These are phyloP conservation scores for Verticillium isaacii DNA, from an alignment of 2,329 filamentous ascomycete species.

Conservation along the genomic window DNA sequence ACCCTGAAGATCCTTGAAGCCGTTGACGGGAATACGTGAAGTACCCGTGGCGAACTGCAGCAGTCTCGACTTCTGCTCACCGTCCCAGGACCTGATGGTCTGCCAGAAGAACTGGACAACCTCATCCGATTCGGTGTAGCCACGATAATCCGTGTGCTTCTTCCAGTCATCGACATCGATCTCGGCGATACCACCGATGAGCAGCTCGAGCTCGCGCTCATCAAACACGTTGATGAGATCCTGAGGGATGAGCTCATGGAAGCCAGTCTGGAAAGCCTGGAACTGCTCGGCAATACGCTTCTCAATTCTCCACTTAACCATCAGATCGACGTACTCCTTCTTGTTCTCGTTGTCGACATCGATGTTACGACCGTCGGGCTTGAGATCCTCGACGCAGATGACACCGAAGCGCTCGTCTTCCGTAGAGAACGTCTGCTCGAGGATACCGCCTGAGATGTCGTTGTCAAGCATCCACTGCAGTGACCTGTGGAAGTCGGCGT, in stretches of 20 bases:
- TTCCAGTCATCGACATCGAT: constrained; percentile 99
- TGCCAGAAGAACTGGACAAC: constrained; percentile 99
- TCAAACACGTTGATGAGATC: constrained; percentile 98
- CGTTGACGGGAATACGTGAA: constrained; percentile 96
- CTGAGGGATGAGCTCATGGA: constrained; percentile 94
- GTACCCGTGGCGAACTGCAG: constrained; percentile 97
- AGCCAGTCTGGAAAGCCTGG: constrained; percentile 94
- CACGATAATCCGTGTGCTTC: constrained; percentile 99
- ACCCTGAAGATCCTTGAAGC: constrained; percentile 97
- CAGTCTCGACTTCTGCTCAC: constrained; percentile 94
- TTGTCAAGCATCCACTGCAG: constrained; percentile 98
- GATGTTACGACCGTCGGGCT: constrained; percentile 83
- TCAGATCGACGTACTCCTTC: constrained; percentile 95
- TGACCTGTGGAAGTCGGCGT: constrained; percentile 95
- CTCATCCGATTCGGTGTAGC: constrained; percentile 95
- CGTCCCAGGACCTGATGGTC: constrained; percentile 93
- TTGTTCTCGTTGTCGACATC: constrained; percentile 99
- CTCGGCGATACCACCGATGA: constrained; percentile 99
- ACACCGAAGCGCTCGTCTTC: constrained; percentile 98
- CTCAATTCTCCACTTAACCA: constrained; percentile 99
- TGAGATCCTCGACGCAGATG: constrained; percentile 88
- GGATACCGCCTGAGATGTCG: constrained; percentile 83
- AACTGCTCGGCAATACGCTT: constrained; percentile 98
- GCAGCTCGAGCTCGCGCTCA: constrained; percentile 89
- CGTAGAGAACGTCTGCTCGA: constrained; percentile 94